Conservation (phyloP, 2,329 filamentous ascomycete species). For the Claviceps lovelessii region DNA sequence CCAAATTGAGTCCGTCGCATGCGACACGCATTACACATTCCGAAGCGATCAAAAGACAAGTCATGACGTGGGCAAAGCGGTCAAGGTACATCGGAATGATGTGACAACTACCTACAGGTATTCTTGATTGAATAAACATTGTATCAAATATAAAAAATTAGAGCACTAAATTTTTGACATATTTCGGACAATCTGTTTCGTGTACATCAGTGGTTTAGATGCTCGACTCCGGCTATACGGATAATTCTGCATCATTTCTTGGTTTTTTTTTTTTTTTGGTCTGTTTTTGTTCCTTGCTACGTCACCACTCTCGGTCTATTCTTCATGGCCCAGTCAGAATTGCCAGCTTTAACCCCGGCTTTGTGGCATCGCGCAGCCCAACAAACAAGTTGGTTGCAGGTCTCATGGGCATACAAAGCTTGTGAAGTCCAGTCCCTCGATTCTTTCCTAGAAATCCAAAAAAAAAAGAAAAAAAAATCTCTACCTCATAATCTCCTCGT, state of each 20-base stretch:
- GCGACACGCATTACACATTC: background rate
- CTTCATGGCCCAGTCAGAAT: background rate
- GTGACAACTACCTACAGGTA: background rate
- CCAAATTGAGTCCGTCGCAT: no score
- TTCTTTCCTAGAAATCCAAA: background rate
- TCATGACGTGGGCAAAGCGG: background rate
- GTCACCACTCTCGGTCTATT: background rate
- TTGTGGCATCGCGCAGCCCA: background rate
- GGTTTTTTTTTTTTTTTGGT: no score
- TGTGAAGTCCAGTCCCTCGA: background rate
- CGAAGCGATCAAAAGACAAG: background rate
- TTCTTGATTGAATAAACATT: background rate
- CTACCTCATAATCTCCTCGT: slow-evolving; percentile 78
- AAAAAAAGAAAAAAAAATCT: background rate
- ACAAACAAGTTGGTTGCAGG: background rate
- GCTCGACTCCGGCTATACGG: background rate
- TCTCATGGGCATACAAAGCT: background rate
- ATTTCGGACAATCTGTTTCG: background rate
- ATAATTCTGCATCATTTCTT: background rate
- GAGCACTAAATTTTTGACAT: background rate
- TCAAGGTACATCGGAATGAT: background rate
- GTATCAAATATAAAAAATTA: background rate
- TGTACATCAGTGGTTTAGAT: background rate
- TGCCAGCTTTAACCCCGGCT: background rate
- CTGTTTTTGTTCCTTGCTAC: background rate